phyloP scores from a whole-genome alignment of 768 basidiomycete species.

The Tylopilus subfusipes region DNA sequence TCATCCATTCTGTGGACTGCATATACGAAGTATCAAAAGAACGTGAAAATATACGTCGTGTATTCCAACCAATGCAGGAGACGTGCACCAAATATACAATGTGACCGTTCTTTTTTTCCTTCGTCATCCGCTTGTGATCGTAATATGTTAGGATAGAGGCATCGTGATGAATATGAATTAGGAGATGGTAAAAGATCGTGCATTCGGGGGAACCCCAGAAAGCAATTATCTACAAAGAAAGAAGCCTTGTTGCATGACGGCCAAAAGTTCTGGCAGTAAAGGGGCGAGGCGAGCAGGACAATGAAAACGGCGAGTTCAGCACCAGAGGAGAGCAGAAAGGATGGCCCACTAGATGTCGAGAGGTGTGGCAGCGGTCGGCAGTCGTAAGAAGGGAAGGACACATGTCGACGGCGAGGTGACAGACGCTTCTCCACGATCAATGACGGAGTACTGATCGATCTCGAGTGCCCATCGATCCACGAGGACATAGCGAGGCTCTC shows the following conservation, averaged over 20 bases:
- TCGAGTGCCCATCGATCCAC: constrained; percentile 8
- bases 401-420: not conserved
- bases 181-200: constrained; percentile 14
- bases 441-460: constrained; percentile 13
- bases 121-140: not conserved
- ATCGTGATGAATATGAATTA: constrained; percentile 4
- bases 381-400: not conserved
- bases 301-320: not conserved
- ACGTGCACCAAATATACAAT: constrained; percentile 13
- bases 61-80: not conserved
- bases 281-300: not conserved
- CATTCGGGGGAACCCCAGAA: not conserved
- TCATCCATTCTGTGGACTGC: not conserved
- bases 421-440: not conserved
- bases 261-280: not conserved
- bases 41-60: too few relatives aligned
- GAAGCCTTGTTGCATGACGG: not conserved
- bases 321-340: not conserved
- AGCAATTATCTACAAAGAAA: not conserved
- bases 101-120: constrained; percentile 3
- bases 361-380: not conserved
- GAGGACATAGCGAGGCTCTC: constrained; percentile 11
- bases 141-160: not conserved
- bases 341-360: not conserved
- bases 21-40: not conserved